A percentile compares a stretch with the other conserved stretches of the same genome.
Evolutionary conservation across 108 stramenopile species (phyloP).

Genomic region (Nannochloropsis salina): DNA sequence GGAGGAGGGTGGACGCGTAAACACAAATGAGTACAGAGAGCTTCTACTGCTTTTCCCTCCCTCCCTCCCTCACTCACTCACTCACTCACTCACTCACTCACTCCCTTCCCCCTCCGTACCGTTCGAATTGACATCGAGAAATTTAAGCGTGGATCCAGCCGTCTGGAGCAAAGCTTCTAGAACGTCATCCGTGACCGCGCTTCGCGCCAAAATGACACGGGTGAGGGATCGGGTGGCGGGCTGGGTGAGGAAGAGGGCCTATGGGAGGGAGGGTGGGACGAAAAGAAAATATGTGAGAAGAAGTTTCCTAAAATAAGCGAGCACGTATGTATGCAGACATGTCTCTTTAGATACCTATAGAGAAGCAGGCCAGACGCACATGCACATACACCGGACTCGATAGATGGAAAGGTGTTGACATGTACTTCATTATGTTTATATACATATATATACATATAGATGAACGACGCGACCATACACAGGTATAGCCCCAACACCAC

Average conservation of each 20-base stretch:
- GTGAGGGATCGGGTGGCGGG: background rate
- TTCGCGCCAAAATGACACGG: background rate
- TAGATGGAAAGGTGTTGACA: no score
- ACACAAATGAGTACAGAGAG: no score
- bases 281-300: background rate
- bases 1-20: no score
- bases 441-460: no score
- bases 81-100: no score
- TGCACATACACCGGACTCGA: no score
- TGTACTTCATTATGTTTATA: no score
- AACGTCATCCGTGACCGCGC: background rate
- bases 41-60: background rate
- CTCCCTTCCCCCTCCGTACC: background rate
- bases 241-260: constrained; percentile 1
- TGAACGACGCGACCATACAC: no score
- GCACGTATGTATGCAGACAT: no score
- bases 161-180: background rate
- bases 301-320: background rate
- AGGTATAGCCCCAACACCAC: background rate
- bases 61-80: background rate
- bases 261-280: background rate
- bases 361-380: no score
- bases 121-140: background rate
- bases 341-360: no score
- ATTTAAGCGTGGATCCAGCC: background rate